phyloP scores from a whole-genome alignment of 371 early-diverging fungal genomes.

The Saksenaea vasiformis region DNA sequence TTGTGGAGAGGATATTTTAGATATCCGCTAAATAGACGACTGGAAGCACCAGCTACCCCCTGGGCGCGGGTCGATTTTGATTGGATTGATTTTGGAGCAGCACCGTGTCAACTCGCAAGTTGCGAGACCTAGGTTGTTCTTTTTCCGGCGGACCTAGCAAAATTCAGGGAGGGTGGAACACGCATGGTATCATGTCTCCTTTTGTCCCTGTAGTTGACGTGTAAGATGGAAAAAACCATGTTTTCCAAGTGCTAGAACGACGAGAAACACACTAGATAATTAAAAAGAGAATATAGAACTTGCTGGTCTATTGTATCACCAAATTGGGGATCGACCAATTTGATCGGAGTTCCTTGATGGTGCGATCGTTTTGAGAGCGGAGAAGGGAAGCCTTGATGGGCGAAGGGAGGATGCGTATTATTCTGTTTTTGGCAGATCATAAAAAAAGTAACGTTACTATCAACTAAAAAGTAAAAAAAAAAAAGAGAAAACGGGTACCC shows the following conservation, averaged over 20 bases:
- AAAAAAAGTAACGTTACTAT: neutral
- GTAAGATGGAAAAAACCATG: neutral
- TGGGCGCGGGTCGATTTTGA: too few relatives aligned
- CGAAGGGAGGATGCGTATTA: neutral
- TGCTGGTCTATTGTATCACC: neutral
- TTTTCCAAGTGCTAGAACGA: neutral
- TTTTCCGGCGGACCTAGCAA: neutral
- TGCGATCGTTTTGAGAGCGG: neutral
- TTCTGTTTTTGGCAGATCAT: conserved; percentile 4
- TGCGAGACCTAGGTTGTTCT: too few relatives aligned
- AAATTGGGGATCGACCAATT: conserved; percentile 1
- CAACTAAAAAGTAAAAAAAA: neutral
- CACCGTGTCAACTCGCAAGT: too few relatives aligned
- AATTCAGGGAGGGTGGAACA: neutral
- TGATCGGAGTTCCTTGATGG: neutral
- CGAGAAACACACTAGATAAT: neutral
- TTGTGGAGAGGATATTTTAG: too few relatives aligned
- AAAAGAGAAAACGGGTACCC: neutral
- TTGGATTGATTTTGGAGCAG: too few relatives aligned
- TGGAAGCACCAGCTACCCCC: too few relatives aligned
- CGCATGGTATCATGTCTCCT: neutral
- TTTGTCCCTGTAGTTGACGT: neutral
- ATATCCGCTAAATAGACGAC: too few relatives aligned
- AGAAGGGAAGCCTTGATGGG: neutral
- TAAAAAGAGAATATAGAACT: neutral